Evolutionary conservation across 305 asterid species (phyloP).

Genomic region (Solanum hybrid): DNA sequence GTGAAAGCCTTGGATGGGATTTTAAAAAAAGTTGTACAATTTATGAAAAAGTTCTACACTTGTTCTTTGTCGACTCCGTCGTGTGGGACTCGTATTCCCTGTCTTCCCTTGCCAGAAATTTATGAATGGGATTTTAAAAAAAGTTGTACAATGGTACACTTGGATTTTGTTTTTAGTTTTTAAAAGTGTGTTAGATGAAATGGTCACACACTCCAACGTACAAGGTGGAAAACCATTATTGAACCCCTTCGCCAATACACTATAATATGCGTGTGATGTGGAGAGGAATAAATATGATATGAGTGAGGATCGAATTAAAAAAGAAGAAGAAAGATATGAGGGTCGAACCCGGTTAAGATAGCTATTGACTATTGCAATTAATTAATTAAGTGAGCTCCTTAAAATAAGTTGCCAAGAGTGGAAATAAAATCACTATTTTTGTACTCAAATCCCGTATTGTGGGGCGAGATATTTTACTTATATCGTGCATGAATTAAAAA

Average conservation of each 20-base stretch:
- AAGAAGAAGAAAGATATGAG: neutral
- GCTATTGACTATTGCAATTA: neutral
- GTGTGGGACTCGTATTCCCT: neutral
- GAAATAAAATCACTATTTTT: neutral
- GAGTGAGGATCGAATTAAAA: neutral
- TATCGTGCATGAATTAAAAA: neutral
- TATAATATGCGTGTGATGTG: neutral
- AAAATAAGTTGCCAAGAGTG: neutral
- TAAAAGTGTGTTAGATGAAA: neutral
- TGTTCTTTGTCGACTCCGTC: neutral
- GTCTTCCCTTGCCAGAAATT: neutral
- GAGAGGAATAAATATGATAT: neutral
- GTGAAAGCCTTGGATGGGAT: neutral
- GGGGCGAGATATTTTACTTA: neutral
- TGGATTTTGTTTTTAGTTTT: neutral
- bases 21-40: neutral
- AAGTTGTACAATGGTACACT: neutral
- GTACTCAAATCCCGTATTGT: neutral
- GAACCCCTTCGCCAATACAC: neutral
- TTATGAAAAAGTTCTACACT: neutral
- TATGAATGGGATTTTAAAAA: neutral
- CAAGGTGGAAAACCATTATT: neutral
- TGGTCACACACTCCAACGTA: neutral
- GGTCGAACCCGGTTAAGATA: neutral
- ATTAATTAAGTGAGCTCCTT: neutral